These are phyloP conservation scores for Nosema muscidifuracis DNA, from an alignment of 371 early-diverging fungal genomes.

Conservation along the genomic window DNA sequence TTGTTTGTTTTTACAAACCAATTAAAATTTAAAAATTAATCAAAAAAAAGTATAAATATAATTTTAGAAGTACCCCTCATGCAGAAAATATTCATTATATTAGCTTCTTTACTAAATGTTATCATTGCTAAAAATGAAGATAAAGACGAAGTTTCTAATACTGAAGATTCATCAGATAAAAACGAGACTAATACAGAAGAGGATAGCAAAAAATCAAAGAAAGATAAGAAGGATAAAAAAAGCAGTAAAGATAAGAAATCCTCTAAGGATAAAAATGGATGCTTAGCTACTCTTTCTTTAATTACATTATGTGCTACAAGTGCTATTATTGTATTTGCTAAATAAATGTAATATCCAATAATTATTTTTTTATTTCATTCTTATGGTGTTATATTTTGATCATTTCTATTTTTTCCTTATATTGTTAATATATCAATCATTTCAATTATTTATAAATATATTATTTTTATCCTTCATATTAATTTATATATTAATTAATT, in stretches of 20 bases:
- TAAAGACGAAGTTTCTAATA: background rate
- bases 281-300: background rate
- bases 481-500: too few relatives aligned
- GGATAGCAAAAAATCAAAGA: background rate
- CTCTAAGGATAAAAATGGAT: background rate
- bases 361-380: too few relatives aligned
- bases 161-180: background rate
- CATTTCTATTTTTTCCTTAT: too few relatives aligned
- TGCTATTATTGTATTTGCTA: background rate
- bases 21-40: too few relatives aligned
- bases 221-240: background rate
- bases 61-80: background rate
- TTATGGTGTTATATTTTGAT: too few relatives aligned
- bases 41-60: constrained; percentile 4
- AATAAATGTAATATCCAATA: background rate
- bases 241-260: background rate
- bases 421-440: background rate
- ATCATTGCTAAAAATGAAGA: background rate
- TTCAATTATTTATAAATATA: too few relatives aligned
- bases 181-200: background rate
- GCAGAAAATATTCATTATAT: constrained; percentile 2
- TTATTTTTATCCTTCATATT: too few relatives aligned
- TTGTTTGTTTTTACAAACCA: background rate
- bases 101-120: background rate
- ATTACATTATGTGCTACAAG: background rate